Conservation (phyloP, 192 early-diverging fungal genomes). For the Paraglomus brasilianum region DNA sequence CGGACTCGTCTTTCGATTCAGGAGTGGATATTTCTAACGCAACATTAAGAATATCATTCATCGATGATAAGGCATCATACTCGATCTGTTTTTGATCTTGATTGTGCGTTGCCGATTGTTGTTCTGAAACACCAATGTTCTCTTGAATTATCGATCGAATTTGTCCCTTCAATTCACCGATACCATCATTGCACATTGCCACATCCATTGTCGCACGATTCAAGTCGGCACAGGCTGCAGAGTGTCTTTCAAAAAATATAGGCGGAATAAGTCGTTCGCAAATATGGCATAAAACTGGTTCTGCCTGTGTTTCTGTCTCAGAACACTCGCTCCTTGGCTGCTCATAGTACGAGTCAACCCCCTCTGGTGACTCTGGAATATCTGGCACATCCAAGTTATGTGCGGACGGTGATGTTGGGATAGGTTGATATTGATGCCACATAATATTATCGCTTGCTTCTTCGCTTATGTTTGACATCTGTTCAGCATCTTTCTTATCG, state of each 20-base stretch:
- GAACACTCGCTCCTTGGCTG: too few relatives aligned
- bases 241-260: slow-evolving; percentile 74
- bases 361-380: too few relatives aligned
- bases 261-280: slow-evolving; percentile 74
- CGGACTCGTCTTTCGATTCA: slow-evolving; percentile 34
- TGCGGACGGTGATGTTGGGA: too few relatives aligned
- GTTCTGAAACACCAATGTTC: slow-evolving; percentile 2
- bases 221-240: slow-evolving; percentile 64
- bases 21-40: slow-evolving; percentile 53
- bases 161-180: slow-evolving; percentile 57
- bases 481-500: slow-evolving; percentile 27
- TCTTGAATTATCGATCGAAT: slow-evolving; percentile 36
- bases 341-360: too few relatives aligned
- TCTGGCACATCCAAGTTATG: too few relatives aligned
- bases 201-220: slow-evolving; percentile 79
- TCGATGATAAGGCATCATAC: slow-evolving; percentile 37
- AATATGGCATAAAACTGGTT: slow-evolving; percentile 70
- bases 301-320: background rate
- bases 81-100: slow-evolving; percentile 1
- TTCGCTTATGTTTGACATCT: background rate
- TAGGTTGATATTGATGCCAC: background rate
- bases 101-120: background rate
- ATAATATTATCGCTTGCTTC: background rate
- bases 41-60: slow-evolving; percentile 45
- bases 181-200: slow-evolving; percentile 67